These are phyloP conservation scores for Pseudozyma tsukubaensis DNA, from an alignment of 1,284 basidiomycete species.

Conservation along the genomic window DNA sequence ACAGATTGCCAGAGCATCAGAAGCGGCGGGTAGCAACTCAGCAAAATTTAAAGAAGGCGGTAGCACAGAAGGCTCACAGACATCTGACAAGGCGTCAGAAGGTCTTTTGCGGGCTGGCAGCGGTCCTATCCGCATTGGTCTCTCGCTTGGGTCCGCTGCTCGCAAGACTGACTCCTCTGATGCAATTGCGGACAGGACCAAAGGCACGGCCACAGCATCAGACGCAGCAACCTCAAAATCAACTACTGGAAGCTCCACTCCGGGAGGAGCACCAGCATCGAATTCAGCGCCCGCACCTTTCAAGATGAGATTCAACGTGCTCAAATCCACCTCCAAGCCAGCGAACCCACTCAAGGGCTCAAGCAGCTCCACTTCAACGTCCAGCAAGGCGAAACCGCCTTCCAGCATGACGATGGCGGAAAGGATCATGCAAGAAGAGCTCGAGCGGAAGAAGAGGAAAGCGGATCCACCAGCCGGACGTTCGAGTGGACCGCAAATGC, in stretches of 20 bases:
- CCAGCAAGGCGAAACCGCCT: conserved; percentile 32
- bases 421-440: conserved; percentile 64
- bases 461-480: conserved; percentile 12
- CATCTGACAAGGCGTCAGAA: conserved; percentile 16
- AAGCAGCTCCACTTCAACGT: background rate
- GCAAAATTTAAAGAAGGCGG: background rate
- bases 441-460: conserved; percentile 47
- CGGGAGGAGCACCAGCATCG: background rate
- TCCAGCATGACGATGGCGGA: conserved; percentile 60
- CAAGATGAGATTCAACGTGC: conserved; percentile 48
- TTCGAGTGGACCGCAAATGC: conserved; percentile 48
- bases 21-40: conserved; percentile 54
- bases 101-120: conserved; percentile 39
- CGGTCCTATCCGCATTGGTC: conserved; percentile 54
- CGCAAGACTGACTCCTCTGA: conserved; percentile 3
- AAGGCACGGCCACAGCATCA: background rate
- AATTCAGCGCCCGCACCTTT: conserved; percentile 14
- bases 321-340: conserved; percentile 47
- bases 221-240: background rate
- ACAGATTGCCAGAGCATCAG: conserved; percentile 86
- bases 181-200: background rate
- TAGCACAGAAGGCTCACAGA: background rate
- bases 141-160: conserved; percentile 21
- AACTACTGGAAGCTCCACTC: background rate
- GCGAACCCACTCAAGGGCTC: conserved; percentile 33